Percentiles rank a stretch among this genome's conserved stretches.
Evolutionary conservation across 805 yeast genomes (phyloP).

Genomic region (Teunomyces tritomae): DNA sequence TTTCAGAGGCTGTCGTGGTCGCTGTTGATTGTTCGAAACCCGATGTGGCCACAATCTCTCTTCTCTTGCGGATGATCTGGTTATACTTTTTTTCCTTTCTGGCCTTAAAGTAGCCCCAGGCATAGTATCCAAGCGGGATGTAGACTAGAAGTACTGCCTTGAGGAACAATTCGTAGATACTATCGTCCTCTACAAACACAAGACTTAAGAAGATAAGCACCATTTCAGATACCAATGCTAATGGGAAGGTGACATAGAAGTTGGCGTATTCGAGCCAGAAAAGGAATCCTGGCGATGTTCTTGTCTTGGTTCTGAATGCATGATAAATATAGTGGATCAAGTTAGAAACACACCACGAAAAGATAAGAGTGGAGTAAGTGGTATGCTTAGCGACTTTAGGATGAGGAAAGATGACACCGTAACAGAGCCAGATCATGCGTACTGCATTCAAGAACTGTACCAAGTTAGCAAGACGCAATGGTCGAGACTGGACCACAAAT

Average conservation of each 20-base stretch:
- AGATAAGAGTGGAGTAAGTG: constrained; percentile 36
- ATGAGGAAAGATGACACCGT: constrained; percentile 40
- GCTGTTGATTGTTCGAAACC: constrained; percentile 15
- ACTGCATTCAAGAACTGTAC: constrained; percentile 29
- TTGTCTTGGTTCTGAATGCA: constrained; percentile 33
- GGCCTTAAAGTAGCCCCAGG: constrained; percentile 29
- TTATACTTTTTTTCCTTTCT: constrained; percentile 20
- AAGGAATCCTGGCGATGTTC: constrained; percentile 32
- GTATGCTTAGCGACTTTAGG: constrained; percentile 43
- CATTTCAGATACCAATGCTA: constrained; percentile 33
- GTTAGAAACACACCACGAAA: constrained; percentile 34
- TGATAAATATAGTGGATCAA: constrained; percentile 34
- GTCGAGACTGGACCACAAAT: constrained; percentile 7
- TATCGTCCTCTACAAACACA: constrained; percentile 22
- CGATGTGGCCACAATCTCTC: not conserved
- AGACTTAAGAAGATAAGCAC: constrained; percentile 34
- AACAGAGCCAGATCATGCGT: constrained; percentile 39
- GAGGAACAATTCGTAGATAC: constrained; percentile 23
- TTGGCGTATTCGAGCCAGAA: constrained; percentile 37
- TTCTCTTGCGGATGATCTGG: constrained; percentile 11
- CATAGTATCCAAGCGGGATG: constrained; percentile 35
- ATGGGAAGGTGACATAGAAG: constrained; percentile 34
- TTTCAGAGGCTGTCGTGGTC: constrained; percentile 1
- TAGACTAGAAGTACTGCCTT: constrained; percentile 28
- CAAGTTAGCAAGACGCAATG: constrained; percentile 13